A percentile compares a stretch with the other conserved stretches of the same genome.
These are phyloP conservation scores for Colletotrichum higginsianum DNA, from an alignment of 2,329 filamentous ascomycete genomes.

Conservation along the genomic window DNA sequence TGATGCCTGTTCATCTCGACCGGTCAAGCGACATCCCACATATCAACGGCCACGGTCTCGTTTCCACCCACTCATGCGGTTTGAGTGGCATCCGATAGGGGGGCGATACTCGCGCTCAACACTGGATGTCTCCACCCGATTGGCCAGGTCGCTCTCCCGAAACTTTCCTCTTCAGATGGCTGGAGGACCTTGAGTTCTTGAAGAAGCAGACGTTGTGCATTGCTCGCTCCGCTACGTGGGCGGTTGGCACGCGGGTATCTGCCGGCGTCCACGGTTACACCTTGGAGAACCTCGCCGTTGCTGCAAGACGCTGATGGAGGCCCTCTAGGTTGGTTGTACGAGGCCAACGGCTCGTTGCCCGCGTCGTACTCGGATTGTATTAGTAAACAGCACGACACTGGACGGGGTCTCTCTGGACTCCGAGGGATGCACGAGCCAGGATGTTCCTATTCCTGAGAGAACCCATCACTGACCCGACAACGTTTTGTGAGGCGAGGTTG, in stretches of 20 bases:
- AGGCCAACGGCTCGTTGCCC: background rate
- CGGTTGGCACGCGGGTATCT: background rate
- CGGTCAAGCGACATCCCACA: conserved; percentile 13
- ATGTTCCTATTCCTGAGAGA: conserved; percentile 5
- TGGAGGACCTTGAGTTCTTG: background rate
- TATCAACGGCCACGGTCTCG: conserved; percentile 16
- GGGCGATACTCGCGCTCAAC: conserved; percentile 20
- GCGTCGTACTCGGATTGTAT: conserved; percentile 21
- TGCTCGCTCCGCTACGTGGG: conserved; percentile 23
- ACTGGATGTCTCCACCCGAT: conserved; percentile 3
- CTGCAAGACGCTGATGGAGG: conserved; percentile 16
- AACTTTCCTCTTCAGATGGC: conserved; percentile 4
- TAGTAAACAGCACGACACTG: conserved; percentile 12
- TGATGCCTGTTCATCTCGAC: background rate
- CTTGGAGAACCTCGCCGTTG: conserved; percentile 24
- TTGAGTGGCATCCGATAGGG: conserved; percentile 23
- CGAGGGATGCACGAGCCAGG: conserved; percentile 15
- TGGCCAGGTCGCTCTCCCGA: conserved; percentile 7
- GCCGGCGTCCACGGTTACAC: conserved; percentile 23
- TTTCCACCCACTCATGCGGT: conserved; percentile 21
- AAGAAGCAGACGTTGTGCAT: conserved; percentile 16
- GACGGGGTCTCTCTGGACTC: conserved; percentile 20
- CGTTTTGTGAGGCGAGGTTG: conserved; percentile 16
- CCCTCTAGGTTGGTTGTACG: background rate
- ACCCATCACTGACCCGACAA: conserved; percentile 2